Evolutionary conservation across 1,139 yeast species (phyloP).

Genomic region (Yamadazyma diddensiae): DNA sequence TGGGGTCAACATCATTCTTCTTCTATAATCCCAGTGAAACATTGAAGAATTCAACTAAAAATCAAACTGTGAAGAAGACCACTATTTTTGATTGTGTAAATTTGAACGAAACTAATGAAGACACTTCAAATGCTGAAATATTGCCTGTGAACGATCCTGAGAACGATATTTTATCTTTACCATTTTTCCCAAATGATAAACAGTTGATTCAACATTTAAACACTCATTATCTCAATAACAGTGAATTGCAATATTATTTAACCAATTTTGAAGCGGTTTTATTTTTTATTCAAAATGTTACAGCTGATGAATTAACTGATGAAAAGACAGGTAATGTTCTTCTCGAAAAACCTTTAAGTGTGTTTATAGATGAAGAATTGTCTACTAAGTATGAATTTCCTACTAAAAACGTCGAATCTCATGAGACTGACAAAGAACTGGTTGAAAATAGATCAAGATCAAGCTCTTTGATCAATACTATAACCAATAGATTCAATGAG

Average conservation of each 20-base stretch:
- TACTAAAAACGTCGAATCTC: constrained; percentile 1
- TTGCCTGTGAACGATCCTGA: constrained; percentile 3
- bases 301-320: constrained; percentile 27
- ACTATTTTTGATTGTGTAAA: constrained; percentile 33
- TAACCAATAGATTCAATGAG: constrained; percentile 31
- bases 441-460: constrained; percentile 32
- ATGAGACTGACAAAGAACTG: constrained; percentile 2
- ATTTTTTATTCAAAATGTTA: constrained; percentile 36
- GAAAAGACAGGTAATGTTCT: constrained; percentile 17
- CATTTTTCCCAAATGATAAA: constrained; percentile 30
- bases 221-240: constrained; percentile 31
- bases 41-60: constrained; percentile 6
- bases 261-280: constrained; percentile 46
- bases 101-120: constrained; percentile 19
- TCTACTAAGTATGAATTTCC: constrained; percentile 31
- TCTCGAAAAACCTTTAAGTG: constrained; percentile 19
- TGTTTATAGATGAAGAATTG: constrained; percentile 35
- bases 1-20: constrained; percentile 13
- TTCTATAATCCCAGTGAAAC: constrained; percentile 20
- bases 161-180: constrained; percentile 7
- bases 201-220: constrained; percentile 29
- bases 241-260: constrained; percentile 38
- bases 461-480: constrained; percentile 36
- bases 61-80: constrained; percentile 8
- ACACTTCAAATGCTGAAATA: background rate